Evolutionary conservation across 2,329 filamentous ascomycete species (phyloP).

Genomic region (Cercospora zeina): DNA sequence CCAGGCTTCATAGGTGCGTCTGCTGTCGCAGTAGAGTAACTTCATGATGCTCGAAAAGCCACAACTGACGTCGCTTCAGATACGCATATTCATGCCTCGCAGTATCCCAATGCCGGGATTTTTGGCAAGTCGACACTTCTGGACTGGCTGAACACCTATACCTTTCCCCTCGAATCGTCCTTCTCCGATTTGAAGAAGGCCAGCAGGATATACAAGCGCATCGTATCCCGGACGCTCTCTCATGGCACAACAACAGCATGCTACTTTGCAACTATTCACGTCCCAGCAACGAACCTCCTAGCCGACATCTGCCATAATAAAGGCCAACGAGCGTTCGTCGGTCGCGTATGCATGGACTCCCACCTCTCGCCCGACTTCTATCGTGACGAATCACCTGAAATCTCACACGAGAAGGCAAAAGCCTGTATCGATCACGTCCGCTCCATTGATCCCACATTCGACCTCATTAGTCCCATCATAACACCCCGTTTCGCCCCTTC

Average conservation of each 20-base stretch:
- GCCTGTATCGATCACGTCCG: constrained; percentile 59
- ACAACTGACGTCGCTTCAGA: constrained; percentile 56
- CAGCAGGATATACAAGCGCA: constrained; percentile 70
- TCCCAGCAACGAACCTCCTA: constrained; percentile 85
- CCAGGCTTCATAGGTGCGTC: constrained; percentile 73
- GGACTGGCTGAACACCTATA: constrained; percentile 92
- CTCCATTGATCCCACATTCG: constrained; percentile 62
- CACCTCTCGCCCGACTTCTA: constrained; percentile 72
- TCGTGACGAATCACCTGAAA: constrained; percentile 66
- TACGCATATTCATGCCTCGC: constrained; percentile 91
- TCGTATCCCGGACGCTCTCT: constrained; percentile 75
- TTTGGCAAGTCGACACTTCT: constrained; percentile 92
- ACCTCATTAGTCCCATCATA: constrained; percentile 74
- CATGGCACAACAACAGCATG: constrained; percentile 90
- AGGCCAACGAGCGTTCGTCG: constrained; percentile 88
- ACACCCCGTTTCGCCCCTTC: constrained; percentile 66
- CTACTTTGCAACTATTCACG: constrained; percentile 92
- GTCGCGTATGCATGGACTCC: constrained; percentile 92
- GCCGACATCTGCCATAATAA: constrained; percentile 74
- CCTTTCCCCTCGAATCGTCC: constrained; percentile 85
- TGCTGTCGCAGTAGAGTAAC: not conserved
- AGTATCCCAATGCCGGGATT: constrained; percentile 91
- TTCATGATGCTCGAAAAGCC: not conserved
- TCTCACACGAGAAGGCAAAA: constrained; percentile 53
- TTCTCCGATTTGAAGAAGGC: constrained; percentile 66